Conservation (phyloP, 192 early-diverging fungal genomes). For the Mortierella hygrophila region DNA sequence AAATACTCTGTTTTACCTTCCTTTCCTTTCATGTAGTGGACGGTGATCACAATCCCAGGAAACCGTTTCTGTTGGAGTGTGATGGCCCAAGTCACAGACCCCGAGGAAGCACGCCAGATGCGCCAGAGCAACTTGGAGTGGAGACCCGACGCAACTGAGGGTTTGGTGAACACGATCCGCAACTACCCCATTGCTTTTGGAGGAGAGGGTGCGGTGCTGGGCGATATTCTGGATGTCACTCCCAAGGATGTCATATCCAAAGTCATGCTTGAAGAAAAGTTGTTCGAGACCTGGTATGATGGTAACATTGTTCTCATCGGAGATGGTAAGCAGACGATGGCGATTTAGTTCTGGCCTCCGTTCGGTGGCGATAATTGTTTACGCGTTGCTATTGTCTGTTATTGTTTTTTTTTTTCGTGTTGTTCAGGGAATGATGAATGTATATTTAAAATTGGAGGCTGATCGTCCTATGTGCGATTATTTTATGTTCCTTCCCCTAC, state of each 20-base stretch:
- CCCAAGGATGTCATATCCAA: conserved; percentile 28
- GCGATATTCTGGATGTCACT: conserved; percentile 21
- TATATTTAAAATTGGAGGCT: too few relatives aligned
- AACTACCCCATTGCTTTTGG: conserved; percentile 5
- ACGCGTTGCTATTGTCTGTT: not conserved
- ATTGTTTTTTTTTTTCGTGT: too few relatives aligned
- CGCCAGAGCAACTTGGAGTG: conserved; percentile 11
- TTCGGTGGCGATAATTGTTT: not conserved
- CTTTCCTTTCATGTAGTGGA: conserved; percentile 9
- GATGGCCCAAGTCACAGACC: not conserved
- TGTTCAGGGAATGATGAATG: too few relatives aligned
- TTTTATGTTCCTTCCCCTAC: not conserved
- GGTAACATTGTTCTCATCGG: conserved; percentile 28
- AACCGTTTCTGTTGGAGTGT: conserved; percentile 31
- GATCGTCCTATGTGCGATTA: not conserved
- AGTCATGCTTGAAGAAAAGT: conserved; percentile 35
- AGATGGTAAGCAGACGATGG: conserved; percentile 18
- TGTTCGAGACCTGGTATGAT: conserved; percentile 36
- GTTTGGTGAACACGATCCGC: conserved; percentile 15
- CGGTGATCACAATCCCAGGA: conserved; percentile 10
- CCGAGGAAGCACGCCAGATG: not conserved
- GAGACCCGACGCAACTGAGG: conserved; percentile 12
- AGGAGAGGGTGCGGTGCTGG: conserved; percentile 5
- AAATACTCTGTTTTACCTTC: not conserved
- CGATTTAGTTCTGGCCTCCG: not conserved